These are phyloP conservation scores for Hyphopichia pseudoburtonii DNA, from an alignment of 1,139 yeast genomes.

Conservation along the genomic window DNA sequence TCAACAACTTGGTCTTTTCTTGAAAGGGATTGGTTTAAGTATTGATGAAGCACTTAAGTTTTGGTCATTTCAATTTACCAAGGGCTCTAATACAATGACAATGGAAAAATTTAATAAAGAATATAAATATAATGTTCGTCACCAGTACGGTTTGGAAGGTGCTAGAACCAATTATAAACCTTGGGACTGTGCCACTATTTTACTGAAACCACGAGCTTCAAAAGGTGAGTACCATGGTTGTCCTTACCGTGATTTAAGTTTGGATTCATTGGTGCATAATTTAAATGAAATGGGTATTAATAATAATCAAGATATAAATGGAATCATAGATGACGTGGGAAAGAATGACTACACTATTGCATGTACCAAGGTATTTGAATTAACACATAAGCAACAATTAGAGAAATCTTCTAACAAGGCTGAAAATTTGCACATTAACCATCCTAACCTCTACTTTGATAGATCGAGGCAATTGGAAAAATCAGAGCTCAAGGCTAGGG, in stretches of 20 bases:
- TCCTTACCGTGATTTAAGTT: slow-evolving; percentile 76
- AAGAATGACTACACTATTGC: slow-evolving; percentile 78
- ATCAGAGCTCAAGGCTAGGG: slow-evolving; percentile 7
- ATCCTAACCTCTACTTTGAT: slow-evolving; percentile 88
- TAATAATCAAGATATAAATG: slow-evolving; percentile 60
- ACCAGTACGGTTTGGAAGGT: slow-evolving; percentile 90
- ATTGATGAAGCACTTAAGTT: slow-evolving; percentile 87
- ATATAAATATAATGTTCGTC: slow-evolving; percentile 83
- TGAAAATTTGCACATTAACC: slow-evolving; percentile 61
- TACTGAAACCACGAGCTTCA: slow-evolving; percentile 70
- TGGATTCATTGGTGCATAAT: slow-evolving; percentile 57
- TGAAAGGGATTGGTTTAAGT: slow-evolving; percentile 84
- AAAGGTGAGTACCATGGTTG: slow-evolving; percentile 86
- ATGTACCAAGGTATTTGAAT: slow-evolving; percentile 85
- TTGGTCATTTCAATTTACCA: slow-evolving; percentile 76
- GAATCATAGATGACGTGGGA: slow-evolving; percentile 64
- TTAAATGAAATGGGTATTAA: slow-evolving; percentile 68
- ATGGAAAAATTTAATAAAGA: slow-evolving; percentile 83
- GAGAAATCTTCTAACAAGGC: slow-evolving; percentile 39
- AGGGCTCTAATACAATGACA: slow-evolving; percentile 47
- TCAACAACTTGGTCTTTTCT: slow-evolving; percentile 78
- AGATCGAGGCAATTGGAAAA: slow-evolving; percentile 55
- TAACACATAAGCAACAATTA: slow-evolving; percentile 57
- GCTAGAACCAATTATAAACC: slow-evolving; percentile 83
- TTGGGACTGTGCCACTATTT: slow-evolving; percentile 77